A percentile compares a stretch with the other conserved stretches of the same genome.
phyloP scores from a whole-genome alignment of 140 eudicot species.

The Ambrosia hybrid region DNA sequence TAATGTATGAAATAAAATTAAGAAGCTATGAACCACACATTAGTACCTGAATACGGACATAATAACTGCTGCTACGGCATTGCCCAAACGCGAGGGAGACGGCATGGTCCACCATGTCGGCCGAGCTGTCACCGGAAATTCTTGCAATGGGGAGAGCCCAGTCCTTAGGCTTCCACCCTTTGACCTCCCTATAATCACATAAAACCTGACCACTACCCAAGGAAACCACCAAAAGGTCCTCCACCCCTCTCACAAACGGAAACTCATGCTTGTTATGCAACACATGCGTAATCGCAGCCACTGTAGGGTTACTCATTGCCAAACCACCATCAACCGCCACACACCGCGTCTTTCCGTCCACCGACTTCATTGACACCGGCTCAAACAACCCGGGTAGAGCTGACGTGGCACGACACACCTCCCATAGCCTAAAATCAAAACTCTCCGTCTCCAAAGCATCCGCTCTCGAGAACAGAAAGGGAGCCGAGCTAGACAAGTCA shows the following conservation, averaged over 20 bases:
- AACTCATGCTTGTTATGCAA: constrained; percentile 92
- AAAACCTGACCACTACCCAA: constrained; percentile 73
- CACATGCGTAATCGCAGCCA: constrained; percentile 92
- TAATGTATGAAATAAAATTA: neutral
- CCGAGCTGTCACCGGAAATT: constrained; percentile 79
- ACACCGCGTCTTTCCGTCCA: constrained; percentile 72
- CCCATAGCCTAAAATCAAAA: constrained; percentile 85
- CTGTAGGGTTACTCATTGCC: constrained; percentile 89
- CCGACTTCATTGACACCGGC: constrained; percentile 75
- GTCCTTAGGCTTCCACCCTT: constrained; percentile 71
- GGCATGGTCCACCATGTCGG: constrained; percentile 90
- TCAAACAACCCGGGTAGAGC: constrained; percentile 69
- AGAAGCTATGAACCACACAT: neutral
- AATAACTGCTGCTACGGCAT: constrained; percentile 67
- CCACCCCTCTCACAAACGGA: constrained; percentile 90
- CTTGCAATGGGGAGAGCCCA: constrained; percentile 94
- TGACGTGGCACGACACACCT: constrained; percentile 88
- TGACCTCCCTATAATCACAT: constrained; percentile 58
- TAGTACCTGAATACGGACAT: constrained; percentile 81
- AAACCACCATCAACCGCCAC: constrained; percentile 87
- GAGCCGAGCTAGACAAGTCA: constrained; percentile 86
- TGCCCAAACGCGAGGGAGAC: constrained; percentile 87
- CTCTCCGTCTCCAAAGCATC: constrained; percentile 85
- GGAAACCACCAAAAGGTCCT: constrained; percentile 87
- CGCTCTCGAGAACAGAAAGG: constrained; percentile 84